Percentiles rank a stretch among this genome's conserved stretches.
phyloP scores from a whole-genome alignment of 441 rosid species.

The Theobroma grandiflorum region DNA sequence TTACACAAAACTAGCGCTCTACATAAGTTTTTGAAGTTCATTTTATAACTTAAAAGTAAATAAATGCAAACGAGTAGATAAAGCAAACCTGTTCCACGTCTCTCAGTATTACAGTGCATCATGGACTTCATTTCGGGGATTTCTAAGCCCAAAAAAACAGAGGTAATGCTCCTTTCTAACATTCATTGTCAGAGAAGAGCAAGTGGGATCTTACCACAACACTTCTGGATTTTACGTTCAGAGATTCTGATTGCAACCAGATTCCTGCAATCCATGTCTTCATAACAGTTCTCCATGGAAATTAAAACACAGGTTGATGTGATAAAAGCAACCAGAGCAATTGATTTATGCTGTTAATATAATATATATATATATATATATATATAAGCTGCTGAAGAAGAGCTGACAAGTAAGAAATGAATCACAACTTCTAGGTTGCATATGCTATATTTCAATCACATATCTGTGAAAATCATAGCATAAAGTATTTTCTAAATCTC shows the following conservation, averaged over 20 bases:
- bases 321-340: constrained; percentile 24
- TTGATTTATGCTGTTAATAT: not conserved
- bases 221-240: not conserved
- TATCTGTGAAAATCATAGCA: constrained; percentile 32
- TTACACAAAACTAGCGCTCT: not conserved
- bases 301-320: not conserved
- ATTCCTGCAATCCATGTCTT: constrained; percentile 28
- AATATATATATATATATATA: not conserved
- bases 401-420: constrained; percentile 21
- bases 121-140: not conserved
- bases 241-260: constrained; percentile 10
- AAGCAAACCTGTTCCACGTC: constrained; percentile 24
- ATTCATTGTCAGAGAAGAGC: constrained; percentile 8
- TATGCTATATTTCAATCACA: constrained; percentile 38
- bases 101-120: not conserved
- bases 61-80: constrained; percentile 7
- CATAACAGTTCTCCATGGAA: constrained; percentile 6
- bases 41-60: not conserved
- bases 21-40: not conserved
- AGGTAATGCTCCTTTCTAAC: constrained; percentile 21
- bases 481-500: constrained; percentile 33
- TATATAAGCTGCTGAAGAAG: not conserved
- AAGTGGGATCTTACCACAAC: constrained; percentile 26
- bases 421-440: constrained; percentile 31
- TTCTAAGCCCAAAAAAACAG: constrained; percentile 20